Evolutionary conservation across 176 grass and related monocot species (phyloP), one percentile per base, ranked within the genome.

Genomic region (Oryza punctata): DNA sequence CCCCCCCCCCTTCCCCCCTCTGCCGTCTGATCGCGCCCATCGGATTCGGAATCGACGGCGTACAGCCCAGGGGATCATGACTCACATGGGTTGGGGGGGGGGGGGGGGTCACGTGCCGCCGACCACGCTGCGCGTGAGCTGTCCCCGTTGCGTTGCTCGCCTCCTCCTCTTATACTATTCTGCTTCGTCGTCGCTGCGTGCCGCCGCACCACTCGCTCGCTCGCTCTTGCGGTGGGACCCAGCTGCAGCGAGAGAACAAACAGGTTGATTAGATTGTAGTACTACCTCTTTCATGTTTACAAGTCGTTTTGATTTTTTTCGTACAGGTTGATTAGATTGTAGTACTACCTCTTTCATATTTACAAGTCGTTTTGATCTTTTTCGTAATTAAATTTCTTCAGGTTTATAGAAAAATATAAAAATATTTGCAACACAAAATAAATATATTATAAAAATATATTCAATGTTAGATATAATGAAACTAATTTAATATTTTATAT

Each of bases 71-170:
- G 12, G 47, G 73, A 8, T 24, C 30, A 26, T 27, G 3, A 28
- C 3, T 25, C 61, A 52, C 71, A 41, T 76, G 61, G 50, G 4
- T 0, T 4, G 1, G 54, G 8, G 11, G 50, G 21, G 52, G 19
- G 33, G 4, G 33, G 5, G 5, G 52, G 30, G 46, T 54, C 79
- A 82, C 80, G 38, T 87, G 78, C 63, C 21, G 3, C 69, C 81
- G 61, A 75, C 81, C 71, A 70, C 67, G 84, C 38, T 61, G 67
- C 32, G 35, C 57, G 35, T 70, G 85, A 82, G 38, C 72, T 77
- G 78, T 65, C 21, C 38, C 40, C 47, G 47, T 54, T 54, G 16
- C 50, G 2, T 19, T 54, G 50, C 16, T 19, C 33, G 33, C 6
- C 5, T 35, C 33, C 50, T 10, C 4, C 6, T 23, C 4, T 0